Evolutionary conservation across 1,284 basidiomycete genomes (phyloP).

Genomic region (Cryptococcus sp.): DNA sequence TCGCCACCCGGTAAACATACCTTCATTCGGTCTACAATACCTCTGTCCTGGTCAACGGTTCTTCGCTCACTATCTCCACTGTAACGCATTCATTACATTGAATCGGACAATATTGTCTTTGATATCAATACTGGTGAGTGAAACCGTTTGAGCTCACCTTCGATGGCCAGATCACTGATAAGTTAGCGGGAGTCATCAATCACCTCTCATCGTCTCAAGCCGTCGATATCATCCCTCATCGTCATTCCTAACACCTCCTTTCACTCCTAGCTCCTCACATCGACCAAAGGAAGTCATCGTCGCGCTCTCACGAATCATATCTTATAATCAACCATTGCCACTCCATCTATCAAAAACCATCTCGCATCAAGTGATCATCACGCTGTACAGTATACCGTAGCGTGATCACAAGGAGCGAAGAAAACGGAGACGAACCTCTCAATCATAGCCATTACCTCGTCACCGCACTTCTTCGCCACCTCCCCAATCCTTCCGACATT

Average conservation of each 20-base stretch:
- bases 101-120: no score
- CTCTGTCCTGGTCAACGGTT: background rate
- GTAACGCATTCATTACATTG: no score
- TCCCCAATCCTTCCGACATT: slow-evolving; percentile 21
- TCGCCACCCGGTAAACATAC: background rate
- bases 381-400: slow-evolving; percentile 2
- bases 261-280: no score
- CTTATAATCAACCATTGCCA: background rate
- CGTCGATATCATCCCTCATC: no score
- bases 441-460: slow-evolving; percentile 39
- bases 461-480: slow-evolving; percentile 45
- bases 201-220: no score
- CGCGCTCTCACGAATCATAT: no score
- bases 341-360: background rate
- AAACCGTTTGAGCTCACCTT: no score
- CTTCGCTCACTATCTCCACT: background rate
- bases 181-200: no score
- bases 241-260: no score
- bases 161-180: no score
- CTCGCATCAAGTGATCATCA: background rate
- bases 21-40: background rate
- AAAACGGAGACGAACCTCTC: slow-evolving; percentile 29
- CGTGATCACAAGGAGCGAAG: slow-evolving; percentile 33
- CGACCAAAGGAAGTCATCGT: no score
- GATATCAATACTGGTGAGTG: no score